A percentile compares a stretch with the other conserved stretches of the same genome.
Evolutionary conservation across 225 moss, liverwort and hornwort species (phyloP).

Genomic region (Polytrichum formosum): DNA sequence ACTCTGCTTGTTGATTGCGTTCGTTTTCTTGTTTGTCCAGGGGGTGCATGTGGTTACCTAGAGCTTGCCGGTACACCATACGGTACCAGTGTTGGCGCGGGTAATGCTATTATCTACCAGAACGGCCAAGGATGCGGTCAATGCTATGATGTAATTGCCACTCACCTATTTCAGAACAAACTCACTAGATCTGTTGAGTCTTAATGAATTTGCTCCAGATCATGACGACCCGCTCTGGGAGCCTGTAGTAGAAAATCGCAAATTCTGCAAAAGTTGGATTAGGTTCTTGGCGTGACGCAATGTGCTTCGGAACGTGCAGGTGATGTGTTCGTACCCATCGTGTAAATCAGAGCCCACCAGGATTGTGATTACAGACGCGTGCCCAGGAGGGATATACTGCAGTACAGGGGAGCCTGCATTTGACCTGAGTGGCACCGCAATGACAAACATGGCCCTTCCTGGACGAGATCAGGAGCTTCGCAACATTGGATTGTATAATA

Average conservation of each 20-base stretch:
- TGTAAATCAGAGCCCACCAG: slow-evolving; percentile 46
- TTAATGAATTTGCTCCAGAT: background rate
- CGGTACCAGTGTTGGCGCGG: slow-evolving; percentile 45
- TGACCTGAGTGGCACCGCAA: slow-evolving; percentile 59
- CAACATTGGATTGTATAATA: slow-evolving; percentile 41
- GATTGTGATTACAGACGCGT: slow-evolving; percentile 53
- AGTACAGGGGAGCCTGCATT: slow-evolving; percentile 54
- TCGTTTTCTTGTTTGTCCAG: slow-evolving; percentile 14
- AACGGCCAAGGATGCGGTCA: slow-evolving; percentile 53
- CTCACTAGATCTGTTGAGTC: background rate
- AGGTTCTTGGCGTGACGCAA: background rate
- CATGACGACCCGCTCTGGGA: no score
- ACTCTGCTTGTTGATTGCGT: no score
- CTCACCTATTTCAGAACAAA: background rate
- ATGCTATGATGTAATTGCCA: slow-evolving; percentile 41
- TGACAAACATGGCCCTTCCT: slow-evolving; percentile 49
- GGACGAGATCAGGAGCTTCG: slow-evolving; percentile 44
- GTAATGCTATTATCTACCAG: slow-evolving; percentile 48
- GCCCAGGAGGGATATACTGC: slow-evolving; percentile 55
- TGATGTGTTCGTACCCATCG: slow-evolving; percentile 40
- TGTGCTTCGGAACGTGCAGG: slow-evolving; percentile 16
- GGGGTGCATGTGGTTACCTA: slow-evolving; percentile 60
- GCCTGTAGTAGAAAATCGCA: no score
- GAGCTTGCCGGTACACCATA: slow-evolving; percentile 57
- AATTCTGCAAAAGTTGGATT: background rate